Evolutionary conservation across 169 alveolate genomes (phyloP), one percentile per base, ranked within the genome.

Genomic region (Cryptosporidium ubiquitum): DNA sequence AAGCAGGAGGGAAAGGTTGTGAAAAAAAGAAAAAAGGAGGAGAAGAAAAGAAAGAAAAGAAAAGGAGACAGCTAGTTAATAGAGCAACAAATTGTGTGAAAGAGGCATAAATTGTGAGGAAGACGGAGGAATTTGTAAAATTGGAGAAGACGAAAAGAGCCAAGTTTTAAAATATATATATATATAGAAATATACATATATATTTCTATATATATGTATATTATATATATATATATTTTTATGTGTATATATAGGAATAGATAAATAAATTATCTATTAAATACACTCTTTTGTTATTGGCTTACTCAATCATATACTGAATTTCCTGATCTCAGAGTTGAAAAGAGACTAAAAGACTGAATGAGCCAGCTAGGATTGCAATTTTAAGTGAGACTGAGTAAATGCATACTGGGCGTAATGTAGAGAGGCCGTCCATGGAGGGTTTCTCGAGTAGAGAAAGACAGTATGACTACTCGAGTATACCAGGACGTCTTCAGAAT

Each of bases 391-490:
- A 64, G 71, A 33, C 71, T 37, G 47, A 31, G 71, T 37, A 64
- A 37, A 64, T 64, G 71, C 71, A 64, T 64, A 64, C 71, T 37
- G 71, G 51, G 29, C 23, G 71, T 35, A 64, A 37, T 64, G 51
- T 37, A 64, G 71, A 37, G 71, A 64, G 40, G 71, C 71, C 23
- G 52, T 64, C 71, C 71, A 29, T 29, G 71, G 71, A 37, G 51
- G 71, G 51, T 49, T n/a, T 31, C 71, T 35, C 71, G 26, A 37
- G 47, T n/a, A 29, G 64, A 40, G 89, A 79, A 31, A 64, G 47
- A 2, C 89, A 61, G 64, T 79, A 60, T 49, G 89, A 79, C 52
- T 79, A 79, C 66, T 64, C 75, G 39, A 37, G 33, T 57, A 79
- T 79, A 58, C 89, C 89, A 6, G 55, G 40, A 44, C 55, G 69